Percentiles rank a stretch among this genome's conserved stretches.
phyloP scores from a whole-genome alignment of 164 flowering plant genomes.

The Buxus sempervirens region DNA sequence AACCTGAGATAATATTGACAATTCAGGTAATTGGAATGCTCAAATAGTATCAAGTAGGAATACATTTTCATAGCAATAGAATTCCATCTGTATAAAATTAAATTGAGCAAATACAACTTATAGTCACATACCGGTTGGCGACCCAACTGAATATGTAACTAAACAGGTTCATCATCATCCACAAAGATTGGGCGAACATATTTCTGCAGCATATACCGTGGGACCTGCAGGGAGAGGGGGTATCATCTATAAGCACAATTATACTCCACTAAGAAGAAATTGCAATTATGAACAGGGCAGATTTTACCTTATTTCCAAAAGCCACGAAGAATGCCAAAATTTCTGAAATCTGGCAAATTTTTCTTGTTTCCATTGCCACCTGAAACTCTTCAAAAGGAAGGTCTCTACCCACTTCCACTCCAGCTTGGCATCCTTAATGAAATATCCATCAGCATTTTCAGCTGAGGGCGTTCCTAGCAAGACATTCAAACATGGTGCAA shows the following conservation, averaged over 20 bases:
- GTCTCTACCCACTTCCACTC: slow-evolving; percentile 86
- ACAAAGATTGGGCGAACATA: slow-evolving; percentile 97
- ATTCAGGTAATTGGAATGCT: too few relatives aligned
- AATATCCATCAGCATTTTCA: slow-evolving; percentile 38
- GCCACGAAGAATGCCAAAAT: slow-evolving; percentile 85
- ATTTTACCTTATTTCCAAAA: slow-evolving; percentile 73
- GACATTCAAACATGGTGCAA: slow-evolving; percentile 80
- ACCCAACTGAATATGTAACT: too few relatives aligned
- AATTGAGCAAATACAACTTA: background rate
- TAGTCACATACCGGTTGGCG: slow-evolving; percentile 74
- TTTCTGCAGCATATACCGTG: slow-evolving; percentile 54
- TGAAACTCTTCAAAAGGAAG: slow-evolving; percentile 74
- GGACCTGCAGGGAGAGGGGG: too few relatives aligned
- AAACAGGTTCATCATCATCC: too few relatives aligned
- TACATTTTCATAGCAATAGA: background rate
- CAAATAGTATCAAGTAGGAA: background rate
- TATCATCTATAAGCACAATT: too few relatives aligned
- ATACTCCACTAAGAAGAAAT: too few relatives aligned
- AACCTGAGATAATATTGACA: too few relatives aligned
- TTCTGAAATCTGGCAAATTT: slow-evolving; percentile 52
- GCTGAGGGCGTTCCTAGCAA: slow-evolving; percentile 60
- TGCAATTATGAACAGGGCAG: too few relatives aligned
- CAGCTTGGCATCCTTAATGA: slow-evolving; percentile 34
- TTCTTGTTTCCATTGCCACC: slow-evolving; percentile 62
- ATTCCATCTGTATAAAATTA: too few relatives aligned